phyloP scores from a whole-genome alignment of 352 stramenopile genomes.

The Halophytophthora batemanensis region DNA sequence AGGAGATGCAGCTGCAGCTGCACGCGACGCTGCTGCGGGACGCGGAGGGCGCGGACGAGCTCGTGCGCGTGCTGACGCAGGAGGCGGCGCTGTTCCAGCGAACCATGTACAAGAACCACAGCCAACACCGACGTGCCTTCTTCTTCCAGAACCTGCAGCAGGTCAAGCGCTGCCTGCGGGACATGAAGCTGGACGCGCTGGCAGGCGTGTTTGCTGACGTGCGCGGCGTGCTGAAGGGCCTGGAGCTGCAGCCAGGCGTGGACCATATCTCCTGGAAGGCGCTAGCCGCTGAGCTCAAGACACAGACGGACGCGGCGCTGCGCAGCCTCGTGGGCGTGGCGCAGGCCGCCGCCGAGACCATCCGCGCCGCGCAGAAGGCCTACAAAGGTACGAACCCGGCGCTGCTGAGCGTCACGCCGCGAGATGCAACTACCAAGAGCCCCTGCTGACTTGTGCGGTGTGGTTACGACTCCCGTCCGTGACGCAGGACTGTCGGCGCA shows the following conservation, averaged over 20 bases:
- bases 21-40: slow-evolving; percentile 38
- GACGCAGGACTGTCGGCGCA: slow-evolving; percentile 51
- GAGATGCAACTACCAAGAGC: no score
- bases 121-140: slow-evolving; percentile 75
- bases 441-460: neutral
- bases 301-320: slow-evolving; percentile 43
- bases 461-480: neutral
- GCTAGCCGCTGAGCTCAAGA: slow-evolving; percentile 60
- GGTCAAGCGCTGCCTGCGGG: slow-evolving; percentile 64
- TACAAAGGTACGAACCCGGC: slow-evolving; percentile 52
- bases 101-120: slow-evolving; percentile 88
- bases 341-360: slow-evolving; percentile 28
- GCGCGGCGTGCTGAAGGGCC: slow-evolving; percentile 35
- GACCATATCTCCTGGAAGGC: slow-evolving; percentile 81
- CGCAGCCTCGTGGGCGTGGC: slow-evolving; percentile 38
- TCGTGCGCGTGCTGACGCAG: slow-evolving; percentile 39
- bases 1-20: slow-evolving; percentile 27
- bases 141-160: slow-evolving; percentile 83
- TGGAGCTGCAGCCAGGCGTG: slow-evolving; percentile 42
- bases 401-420: no score
- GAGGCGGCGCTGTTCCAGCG: slow-evolving; percentile 71
- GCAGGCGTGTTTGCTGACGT: slow-evolving; percentile 35
- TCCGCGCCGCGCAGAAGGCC: slow-evolving; percentile 66
- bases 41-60: slow-evolving; percentile 29
- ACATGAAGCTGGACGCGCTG: slow-evolving; percentile 41